A percentile compares a stretch with the other conserved stretches of the same genome.
Evolutionary conservation across 2,329 filamentous ascomycete genomes (phyloP).

Genomic region (Ambrosiella cleistominuta): DNA sequence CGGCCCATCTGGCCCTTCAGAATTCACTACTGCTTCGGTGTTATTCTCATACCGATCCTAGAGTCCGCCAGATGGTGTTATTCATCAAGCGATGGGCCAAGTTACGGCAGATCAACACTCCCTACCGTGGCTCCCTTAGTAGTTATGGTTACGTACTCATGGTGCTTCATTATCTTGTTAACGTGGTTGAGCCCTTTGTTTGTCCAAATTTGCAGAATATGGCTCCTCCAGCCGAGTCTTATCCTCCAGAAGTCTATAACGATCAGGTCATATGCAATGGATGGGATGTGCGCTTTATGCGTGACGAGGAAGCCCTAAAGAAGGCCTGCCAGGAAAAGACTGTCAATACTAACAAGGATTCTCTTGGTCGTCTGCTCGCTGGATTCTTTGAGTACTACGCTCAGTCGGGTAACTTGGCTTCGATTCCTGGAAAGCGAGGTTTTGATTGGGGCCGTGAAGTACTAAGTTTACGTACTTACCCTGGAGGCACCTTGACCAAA

Average conservation of each 20-base stretch:
- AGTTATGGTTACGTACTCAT: slow-evolving; percentile 87
- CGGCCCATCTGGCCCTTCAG: slow-evolving; percentile 63
- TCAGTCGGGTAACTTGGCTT: slow-evolving; percentile 36
- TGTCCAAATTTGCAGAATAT: slow-evolving; percentile 63
- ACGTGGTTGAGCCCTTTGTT: slow-evolving; percentile 63
- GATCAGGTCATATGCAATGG: slow-evolving; percentile 39
- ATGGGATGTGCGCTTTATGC: slow-evolving; percentile 59
- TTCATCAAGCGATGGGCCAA: slow-evolving; percentile 91
- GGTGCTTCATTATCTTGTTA: slow-evolving; percentile 80
- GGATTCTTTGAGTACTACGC: slow-evolving; percentile 85
- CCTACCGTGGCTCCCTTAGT: slow-evolving; percentile 70
- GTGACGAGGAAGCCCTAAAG: slow-evolving; percentile 52
- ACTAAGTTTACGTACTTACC: slow-evolving; percentile 51
- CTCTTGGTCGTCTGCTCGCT: slow-evolving; percentile 52
- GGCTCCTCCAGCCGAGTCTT: slow-evolving; percentile 25
- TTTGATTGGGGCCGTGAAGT: slow-evolving; percentile 74
- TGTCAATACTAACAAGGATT: slow-evolving; percentile 51
- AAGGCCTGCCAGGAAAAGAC: slow-evolving; percentile 37
- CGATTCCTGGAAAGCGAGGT: slow-evolving; percentile 29
- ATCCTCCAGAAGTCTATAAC: slow-evolving; percentile 18
- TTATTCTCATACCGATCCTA: slow-evolving; percentile 62
- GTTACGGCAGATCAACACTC: slow-evolving; percentile 65
- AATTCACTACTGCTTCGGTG: slow-evolving; percentile 71
- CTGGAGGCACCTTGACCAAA: slow-evolving; percentile 54
- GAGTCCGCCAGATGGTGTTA: slow-evolving; percentile 60